Conservation (phyloP, 495 filamentous ascomycete species). For the Talaromyces thailandensis region DNA sequence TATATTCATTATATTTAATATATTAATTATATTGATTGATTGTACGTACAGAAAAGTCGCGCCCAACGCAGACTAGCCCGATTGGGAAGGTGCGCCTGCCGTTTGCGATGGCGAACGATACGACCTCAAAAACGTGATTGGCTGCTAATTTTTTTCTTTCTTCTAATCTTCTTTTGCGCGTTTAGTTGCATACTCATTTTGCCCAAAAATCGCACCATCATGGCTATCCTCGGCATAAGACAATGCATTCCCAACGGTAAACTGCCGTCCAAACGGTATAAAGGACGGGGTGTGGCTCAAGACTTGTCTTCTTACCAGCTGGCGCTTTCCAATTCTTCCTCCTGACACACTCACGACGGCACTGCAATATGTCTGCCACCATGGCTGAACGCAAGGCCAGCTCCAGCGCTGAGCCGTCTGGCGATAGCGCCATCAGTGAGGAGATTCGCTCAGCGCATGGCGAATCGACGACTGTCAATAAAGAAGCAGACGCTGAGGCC, state of each 20-base stretch:
- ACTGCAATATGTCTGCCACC: neutral
- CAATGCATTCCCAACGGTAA: neutral
- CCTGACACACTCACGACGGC: neutral
- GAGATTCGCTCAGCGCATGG: neutral
- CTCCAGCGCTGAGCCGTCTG: neutral
- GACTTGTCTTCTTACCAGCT: neutral
- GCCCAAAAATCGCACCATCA: neutral
- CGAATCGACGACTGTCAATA: neutral
- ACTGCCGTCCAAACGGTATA: neutral
- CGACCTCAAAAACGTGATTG: neutral
- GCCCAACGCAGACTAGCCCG: neutral
- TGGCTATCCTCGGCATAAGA: neutral
- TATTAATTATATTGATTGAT: too few relatives aligned
- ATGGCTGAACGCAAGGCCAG: neutral
- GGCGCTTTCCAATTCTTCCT: neutral
- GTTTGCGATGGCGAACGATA: neutral
- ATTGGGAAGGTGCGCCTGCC: neutral
- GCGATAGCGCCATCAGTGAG: neutral
- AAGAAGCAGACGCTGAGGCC: neutral
- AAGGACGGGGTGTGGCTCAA: neutral
- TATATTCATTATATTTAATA: too few relatives aligned
- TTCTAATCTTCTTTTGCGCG: neutral
- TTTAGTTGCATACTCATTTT: neutral
- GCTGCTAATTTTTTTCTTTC: neutral
- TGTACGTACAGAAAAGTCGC: neutral